These are phyloP conservation scores for Dendrobium huoshanense DNA, from an alignment of 106 monocot genomes.

Conservation along the genomic window DNA sequence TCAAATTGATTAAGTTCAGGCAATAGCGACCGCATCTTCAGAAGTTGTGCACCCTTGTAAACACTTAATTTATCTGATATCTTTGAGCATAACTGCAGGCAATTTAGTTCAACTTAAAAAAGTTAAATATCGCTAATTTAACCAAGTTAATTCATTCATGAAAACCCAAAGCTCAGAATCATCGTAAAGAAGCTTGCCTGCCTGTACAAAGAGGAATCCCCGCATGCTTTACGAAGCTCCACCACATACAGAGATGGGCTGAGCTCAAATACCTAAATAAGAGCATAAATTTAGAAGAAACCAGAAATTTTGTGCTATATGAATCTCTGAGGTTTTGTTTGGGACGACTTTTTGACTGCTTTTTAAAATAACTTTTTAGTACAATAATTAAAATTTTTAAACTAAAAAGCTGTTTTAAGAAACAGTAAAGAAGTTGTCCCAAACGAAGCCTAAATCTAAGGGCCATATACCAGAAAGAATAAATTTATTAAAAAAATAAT, in stretches of 20 bases:
- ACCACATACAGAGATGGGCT: slow-evolving; percentile 77
- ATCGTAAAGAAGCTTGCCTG: slow-evolving; percentile 27
- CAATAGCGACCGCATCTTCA: neutral
- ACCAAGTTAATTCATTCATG: too few species aligned
- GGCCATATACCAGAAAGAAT: neutral
- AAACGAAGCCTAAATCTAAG: neutral
- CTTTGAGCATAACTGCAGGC: slow-evolving; percentile 49
- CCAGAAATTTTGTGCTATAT: neutral
- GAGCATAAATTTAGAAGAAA: neutral
- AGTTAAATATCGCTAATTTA: too few species aligned
- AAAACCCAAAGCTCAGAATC: too few species aligned
- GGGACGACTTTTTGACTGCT: too few species aligned
- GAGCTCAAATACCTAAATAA: slow-evolving; percentile 69
- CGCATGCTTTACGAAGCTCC: slow-evolving; percentile 55
- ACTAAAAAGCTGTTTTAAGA: too few species aligned
- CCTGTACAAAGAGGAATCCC: slow-evolving; percentile 64
- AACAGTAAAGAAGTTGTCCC: too few species aligned
- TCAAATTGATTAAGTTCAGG: slow-evolving; percentile 11
- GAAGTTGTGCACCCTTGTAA: slow-evolving; percentile 20
- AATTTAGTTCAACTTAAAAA: neutral
- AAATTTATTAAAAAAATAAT: too few species aligned
- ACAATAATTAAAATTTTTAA: too few species aligned
- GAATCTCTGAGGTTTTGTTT: neutral
- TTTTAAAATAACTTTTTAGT: too few species aligned
- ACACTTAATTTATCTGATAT: slow-evolving; percentile 37